phyloP scores from a whole-genome alignment of 176 grass and related monocot species.

The Luzula sylvatica region DNA sequence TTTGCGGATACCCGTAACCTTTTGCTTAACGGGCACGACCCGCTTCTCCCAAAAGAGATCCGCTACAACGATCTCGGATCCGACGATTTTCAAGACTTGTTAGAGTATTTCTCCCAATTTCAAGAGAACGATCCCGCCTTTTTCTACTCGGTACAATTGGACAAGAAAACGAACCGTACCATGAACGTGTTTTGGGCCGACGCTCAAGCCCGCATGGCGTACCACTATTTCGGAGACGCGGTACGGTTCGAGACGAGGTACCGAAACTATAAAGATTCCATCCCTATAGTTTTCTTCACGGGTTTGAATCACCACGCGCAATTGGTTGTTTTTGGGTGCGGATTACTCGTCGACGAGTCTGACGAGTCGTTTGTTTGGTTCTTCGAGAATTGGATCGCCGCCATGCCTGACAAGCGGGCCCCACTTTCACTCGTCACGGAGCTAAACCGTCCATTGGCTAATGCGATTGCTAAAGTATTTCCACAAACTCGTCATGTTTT shows the following conservation, averaged over 20 bases:
- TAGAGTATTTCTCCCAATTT: constrained; percentile 62
- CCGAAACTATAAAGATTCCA: constrained; percentile 51
- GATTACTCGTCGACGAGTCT: constrained; percentile 69
- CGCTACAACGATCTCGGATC: constrained; percentile 72
- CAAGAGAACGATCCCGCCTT: constrained; percentile 64
- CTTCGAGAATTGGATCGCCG: constrained; percentile 83
- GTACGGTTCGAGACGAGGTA: constrained; percentile 55
- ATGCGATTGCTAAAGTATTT: constrained; percentile 51
- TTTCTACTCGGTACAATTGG: constrained; percentile 61
- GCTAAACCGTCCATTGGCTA: constrained; percentile 44
- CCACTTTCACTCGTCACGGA: constrained; percentile 77
- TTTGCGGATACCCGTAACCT: constrained; percentile 89
- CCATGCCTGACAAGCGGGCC: constrained; percentile 46
- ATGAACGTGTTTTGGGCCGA: constrained; percentile 91
- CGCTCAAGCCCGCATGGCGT: constrained; percentile 67
- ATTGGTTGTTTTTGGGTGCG: constrained; percentile 75
- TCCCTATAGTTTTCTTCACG: constrained; percentile 76
- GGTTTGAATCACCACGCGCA: constrained; percentile 93
- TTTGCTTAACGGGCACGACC: constrained; percentile 56
- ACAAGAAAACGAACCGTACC: constrained; percentile 39
- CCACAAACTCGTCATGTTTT: constrained; percentile 56
- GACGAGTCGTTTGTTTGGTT: constrained; percentile 83
- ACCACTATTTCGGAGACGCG: constrained; percentile 81
- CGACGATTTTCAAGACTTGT: constrained; percentile 64
- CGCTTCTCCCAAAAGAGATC: constrained; percentile 39